Conservation (phyloP, 768 basidiomycete species). For the Tylopilus subfusipes region DNA sequence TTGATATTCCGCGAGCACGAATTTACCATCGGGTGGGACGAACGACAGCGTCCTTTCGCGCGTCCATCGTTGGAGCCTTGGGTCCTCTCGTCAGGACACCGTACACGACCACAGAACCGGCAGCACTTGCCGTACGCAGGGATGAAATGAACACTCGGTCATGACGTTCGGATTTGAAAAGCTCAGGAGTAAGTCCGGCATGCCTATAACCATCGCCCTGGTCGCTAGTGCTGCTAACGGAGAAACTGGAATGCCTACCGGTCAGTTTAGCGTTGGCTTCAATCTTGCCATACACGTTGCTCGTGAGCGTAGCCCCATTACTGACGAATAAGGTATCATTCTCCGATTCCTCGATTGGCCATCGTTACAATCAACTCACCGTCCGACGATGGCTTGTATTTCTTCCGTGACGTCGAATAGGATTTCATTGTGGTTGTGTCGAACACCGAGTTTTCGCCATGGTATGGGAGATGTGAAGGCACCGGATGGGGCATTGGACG, state of each 20-base stretch:
- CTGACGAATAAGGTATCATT: conserved; percentile 35
- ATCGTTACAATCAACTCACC: conserved; percentile 17
- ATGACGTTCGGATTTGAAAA: conserved; percentile 74
- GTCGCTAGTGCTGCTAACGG: neutral
- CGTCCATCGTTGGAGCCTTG: conserved; percentile 75
- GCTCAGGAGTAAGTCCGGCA: conserved; percentile 79
- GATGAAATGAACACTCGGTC: conserved; percentile 83
- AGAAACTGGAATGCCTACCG: conserved; percentile 40
- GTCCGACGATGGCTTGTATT: conserved; percentile 48
- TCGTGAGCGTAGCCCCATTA: conserved; percentile 62
- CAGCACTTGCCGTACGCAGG: conserved; percentile 75
- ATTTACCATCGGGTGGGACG: conserved; percentile 89
- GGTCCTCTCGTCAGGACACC: conserved; percentile 6
- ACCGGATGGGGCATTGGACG: conserved; percentile 38
- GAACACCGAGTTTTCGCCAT: conserved; percentile 83
- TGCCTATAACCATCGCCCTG: conserved; percentile 46
- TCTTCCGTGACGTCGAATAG: conserved; percentile 90
- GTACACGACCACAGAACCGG: neutral
- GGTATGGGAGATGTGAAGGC: conserved; percentile 89
- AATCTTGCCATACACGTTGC: conserved; percentile 73
- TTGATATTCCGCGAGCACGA: conserved; percentile 81
- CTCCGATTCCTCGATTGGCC: neutral
- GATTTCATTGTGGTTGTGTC: conserved; percentile 86
- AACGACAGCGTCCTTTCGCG: conserved; percentile 80
- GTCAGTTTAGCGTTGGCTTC: conserved; percentile 74